Conservation (phyloP, 345 rosid genomes). For the Cardamine resedifolia region DNA sequence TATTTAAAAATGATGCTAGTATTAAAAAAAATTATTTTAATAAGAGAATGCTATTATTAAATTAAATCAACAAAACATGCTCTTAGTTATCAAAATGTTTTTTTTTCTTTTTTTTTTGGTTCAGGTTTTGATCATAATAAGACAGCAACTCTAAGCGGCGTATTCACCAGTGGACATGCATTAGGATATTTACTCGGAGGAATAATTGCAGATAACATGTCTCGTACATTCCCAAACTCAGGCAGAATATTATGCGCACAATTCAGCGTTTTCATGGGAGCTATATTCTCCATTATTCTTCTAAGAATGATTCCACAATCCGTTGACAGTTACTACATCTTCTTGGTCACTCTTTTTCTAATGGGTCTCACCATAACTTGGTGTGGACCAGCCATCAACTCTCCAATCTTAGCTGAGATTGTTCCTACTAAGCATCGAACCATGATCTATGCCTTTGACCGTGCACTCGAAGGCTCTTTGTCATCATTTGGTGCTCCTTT, state of each 20-base stretch:
- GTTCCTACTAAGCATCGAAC: slow-evolving; percentile 80
- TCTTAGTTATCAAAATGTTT: background rate
- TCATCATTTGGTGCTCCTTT: slow-evolving; percentile 86
- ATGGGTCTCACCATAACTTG: slow-evolving; percentile 88
- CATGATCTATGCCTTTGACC: slow-evolving; percentile 89
- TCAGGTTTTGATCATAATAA: slow-evolving; percentile 71
- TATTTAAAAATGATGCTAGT: background rate
- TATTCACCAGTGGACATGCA: slow-evolving; percentile 73
- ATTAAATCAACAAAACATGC: background rate
- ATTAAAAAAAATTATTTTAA: background rate
- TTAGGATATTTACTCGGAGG: slow-evolving; percentile 74
- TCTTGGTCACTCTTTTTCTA: slow-evolving; percentile 55
- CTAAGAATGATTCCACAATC: slow-evolving; percentile 71
- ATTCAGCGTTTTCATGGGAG: slow-evolving; percentile 85
- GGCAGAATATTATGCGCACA: slow-evolving; percentile 92
- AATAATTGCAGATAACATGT: slow-evolving; percentile 64
- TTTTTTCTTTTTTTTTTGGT: background rate
- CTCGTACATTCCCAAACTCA: slow-evolving; percentile 56
- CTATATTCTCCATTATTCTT: slow-evolving; percentile 72
- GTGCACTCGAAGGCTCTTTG: slow-evolving; percentile 89
- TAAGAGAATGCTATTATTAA: background rate
- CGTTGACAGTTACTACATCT: slow-evolving; percentile 56
- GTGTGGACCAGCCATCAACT: slow-evolving; percentile 78
- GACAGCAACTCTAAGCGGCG: slow-evolving; percentile 63
- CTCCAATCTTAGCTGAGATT: slow-evolving; percentile 85